Evolutionary conservation across 2,329 filamentous ascomycete genomes (phyloP).

Genomic region (Xylaria sp.): DNA sequence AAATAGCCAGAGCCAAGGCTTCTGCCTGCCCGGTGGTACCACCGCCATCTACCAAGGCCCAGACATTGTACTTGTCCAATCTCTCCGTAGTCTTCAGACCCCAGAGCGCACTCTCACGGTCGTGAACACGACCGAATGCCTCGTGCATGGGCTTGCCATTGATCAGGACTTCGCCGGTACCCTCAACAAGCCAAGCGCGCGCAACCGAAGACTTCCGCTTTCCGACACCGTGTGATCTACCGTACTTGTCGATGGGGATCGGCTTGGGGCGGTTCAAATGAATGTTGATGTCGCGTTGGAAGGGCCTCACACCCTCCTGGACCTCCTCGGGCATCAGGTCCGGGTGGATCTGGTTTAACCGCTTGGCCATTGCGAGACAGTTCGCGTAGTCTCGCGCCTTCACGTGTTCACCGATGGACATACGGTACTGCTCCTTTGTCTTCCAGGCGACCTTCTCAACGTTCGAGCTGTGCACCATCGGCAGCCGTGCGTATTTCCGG

Average conservation of each 20-base stretch:
- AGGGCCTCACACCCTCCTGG: constrained; percentile 56
- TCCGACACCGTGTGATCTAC: constrained; percentile 74
- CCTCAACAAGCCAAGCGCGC: constrained; percentile 83
- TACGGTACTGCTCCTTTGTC: constrained; percentile 69
- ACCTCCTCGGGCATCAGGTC: constrained; percentile 68
- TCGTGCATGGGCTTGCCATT: constrained; percentile 83
- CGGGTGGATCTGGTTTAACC: constrained; percentile 81
- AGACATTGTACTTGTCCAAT: constrained; percentile 95
- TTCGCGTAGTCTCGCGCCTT: constrained; percentile 72
- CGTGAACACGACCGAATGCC: constrained; percentile 81
- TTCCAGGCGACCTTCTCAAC: constrained; percentile 76
- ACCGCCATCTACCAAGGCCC: constrained; percentile 76
- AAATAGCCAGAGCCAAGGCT: constrained; percentile 83
- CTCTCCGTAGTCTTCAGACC: constrained; percentile 75
- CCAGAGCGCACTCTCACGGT: constrained; percentile 92
- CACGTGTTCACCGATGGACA: constrained; percentile 64
- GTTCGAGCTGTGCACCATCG: constrained; percentile 58
- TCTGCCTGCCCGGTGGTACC: constrained; percentile 95
- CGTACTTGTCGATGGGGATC: constrained; percentile 67
- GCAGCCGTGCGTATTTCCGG: constrained; percentile 67
- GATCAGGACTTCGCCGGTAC: constrained; percentile 80
- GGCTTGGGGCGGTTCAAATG: constrained; percentile 58
- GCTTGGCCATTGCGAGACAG: constrained; percentile 69
- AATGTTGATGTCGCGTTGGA: constrained; percentile 70
- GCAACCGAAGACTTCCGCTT: constrained; percentile 84